Conservation (phyloP, 768 basidiomycete species). For the Hypsizygus marmoreus region DNA sequence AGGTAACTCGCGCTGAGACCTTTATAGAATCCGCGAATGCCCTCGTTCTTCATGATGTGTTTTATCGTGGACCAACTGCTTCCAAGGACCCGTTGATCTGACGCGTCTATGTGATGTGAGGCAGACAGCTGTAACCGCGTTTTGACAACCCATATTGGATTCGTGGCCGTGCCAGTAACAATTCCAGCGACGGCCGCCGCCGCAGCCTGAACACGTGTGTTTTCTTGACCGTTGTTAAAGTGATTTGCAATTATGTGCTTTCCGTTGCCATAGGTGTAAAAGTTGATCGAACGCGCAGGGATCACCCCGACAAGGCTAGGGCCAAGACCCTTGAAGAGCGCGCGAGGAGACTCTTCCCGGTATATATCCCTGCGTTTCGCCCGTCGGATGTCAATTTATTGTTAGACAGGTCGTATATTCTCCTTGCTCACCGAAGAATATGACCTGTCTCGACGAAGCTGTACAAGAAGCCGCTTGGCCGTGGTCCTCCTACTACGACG, state of each 20-base stretch:
- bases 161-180: constrained; percentile 86
- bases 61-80: constrained; percentile 65
- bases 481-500: constrained; percentile 39
- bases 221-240: constrained; percentile 82
- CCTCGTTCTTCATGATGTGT: constrained; percentile 79
- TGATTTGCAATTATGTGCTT: constrained; percentile 85
- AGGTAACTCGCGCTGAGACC: constrained; percentile 94
- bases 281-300: constrained; percentile 96
- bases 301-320: constrained; percentile 94
- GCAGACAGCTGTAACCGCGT: constrained; percentile 84
- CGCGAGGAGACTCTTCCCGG: constrained; percentile 81
- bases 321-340: constrained; percentile 92
- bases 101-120: constrained; percentile 17
- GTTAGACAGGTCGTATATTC: no score
- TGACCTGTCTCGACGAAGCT: constrained; percentile 95
- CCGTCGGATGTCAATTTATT: no score
- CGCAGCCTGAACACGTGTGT: constrained; percentile 79
- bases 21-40: constrained; percentile 88
- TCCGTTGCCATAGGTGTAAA: constrained; percentile 96
- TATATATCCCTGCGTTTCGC: constrained; percentile 83
- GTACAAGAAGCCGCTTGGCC: constrained; percentile 66
- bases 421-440: constrained; percentile 82
- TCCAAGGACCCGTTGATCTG: constrained; percentile 37
- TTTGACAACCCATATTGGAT: constrained; percentile 99
- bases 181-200: constrained; percentile 89